A percentile compares a stretch with the other conserved stretches of the same genome.
phyloP scores from a whole-genome alignment of 176 grass and related monocot species.

The Eremochloa ophiuroides region DNA sequence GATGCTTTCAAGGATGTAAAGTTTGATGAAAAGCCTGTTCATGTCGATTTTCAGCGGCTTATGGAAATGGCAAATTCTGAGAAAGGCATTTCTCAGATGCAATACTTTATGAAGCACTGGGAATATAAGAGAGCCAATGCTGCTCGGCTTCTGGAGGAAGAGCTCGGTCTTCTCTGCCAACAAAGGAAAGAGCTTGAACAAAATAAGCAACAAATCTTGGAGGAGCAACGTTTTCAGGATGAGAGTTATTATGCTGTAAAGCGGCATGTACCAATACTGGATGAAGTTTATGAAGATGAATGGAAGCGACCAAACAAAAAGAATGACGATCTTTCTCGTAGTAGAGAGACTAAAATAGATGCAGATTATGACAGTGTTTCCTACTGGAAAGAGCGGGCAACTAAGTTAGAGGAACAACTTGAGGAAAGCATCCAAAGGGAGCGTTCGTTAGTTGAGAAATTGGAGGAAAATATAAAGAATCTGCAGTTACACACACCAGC shows the following conservation, averaged over 20 bases:
- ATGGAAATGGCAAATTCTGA: constrained; percentile 63
- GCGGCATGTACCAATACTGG: constrained; percentile 65
- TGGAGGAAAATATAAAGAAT: constrained; percentile 62
- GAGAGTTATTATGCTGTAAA: constrained; percentile 66
- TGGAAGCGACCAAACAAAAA: constrained; percentile 47
- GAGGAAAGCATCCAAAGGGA: constrained; percentile 73
- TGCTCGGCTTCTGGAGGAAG: constrained; percentile 58
- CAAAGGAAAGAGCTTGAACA: constrained; percentile 79
- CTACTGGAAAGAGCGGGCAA: constrained; percentile 70
- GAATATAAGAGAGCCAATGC: constrained; percentile 47
- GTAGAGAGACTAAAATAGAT: constrained; percentile 62
- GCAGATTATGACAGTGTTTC: constrained; percentile 42
- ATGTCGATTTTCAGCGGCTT: constrained; percentile 47
- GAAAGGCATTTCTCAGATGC: constrained; percentile 61
- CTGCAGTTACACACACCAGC: constrained; percentile 62
- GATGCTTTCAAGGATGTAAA: constrained; percentile 63
- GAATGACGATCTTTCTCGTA: constrained; percentile 38
- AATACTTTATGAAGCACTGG: constrained; percentile 68
- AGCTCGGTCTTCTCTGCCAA: constrained; percentile 57
- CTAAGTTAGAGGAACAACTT: constrained; percentile 54
- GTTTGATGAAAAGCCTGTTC: constrained; percentile 33
- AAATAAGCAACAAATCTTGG: constrained; percentile 70
- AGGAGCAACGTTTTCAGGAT: constrained; percentile 59
- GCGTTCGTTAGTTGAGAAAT: constrained; percentile 46
- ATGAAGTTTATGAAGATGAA: constrained; percentile 70